A percentile compares a stretch with the other conserved stretches of the same genome.
These are phyloP conservation scores for Boletus patriciae DNA, from an alignment of 768 basidiomycete genomes.

Conservation along the genomic window DNA sequence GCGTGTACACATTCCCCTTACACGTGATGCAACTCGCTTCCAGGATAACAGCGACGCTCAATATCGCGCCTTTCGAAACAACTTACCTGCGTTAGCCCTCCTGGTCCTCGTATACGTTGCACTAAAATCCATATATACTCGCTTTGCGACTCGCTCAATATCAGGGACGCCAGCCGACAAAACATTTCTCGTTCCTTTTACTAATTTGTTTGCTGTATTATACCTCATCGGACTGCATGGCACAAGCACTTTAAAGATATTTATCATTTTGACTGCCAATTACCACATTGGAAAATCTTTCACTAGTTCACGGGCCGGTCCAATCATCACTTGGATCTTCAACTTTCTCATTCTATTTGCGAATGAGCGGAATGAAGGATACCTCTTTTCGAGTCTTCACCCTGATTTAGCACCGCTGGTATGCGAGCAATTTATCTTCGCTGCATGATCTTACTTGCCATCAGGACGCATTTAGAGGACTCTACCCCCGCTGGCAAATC, in stretches of 20 bases:
- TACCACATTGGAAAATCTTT: conserved; percentile 57
- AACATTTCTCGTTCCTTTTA: conserved; percentile 53
- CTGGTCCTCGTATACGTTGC: conserved; percentile 56
- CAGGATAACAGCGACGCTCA: conserved; percentile 94
- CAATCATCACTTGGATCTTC: conserved; percentile 71
- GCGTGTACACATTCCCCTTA: not conserved
- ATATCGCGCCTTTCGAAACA: conserved; percentile 84
- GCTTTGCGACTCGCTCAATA: conserved; percentile 21
- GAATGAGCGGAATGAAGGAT: conserved; percentile 78
- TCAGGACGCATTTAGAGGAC: conserved; percentile 67
- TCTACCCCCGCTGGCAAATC: conserved; percentile 91
- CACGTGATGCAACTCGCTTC: not conserved
- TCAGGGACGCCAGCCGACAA: conserved; percentile 28
- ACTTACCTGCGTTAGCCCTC: conserved; percentile 59
- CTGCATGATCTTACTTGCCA: conserved; percentile 7
- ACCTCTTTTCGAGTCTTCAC: conserved; percentile 58
- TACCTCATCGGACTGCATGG: conserved; percentile 82
- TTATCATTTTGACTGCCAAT: conserved; percentile 68
- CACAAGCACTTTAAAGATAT: conserved; percentile 71
- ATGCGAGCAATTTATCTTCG: conserved; percentile 25
- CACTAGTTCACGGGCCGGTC: conserved; percentile 44
- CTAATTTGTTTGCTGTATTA: conserved; percentile 56
- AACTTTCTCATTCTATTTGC: conserved; percentile 72
- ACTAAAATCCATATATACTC: conserved; percentile 52
- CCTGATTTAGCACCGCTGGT: conserved; percentile 62